Percentiles rank a stretch among this genome's conserved stretches.
These are phyloP conservation scores for Pinus taeda DNA, from an alignment of 75 land plant species.

Conservation along the genomic window DNA sequence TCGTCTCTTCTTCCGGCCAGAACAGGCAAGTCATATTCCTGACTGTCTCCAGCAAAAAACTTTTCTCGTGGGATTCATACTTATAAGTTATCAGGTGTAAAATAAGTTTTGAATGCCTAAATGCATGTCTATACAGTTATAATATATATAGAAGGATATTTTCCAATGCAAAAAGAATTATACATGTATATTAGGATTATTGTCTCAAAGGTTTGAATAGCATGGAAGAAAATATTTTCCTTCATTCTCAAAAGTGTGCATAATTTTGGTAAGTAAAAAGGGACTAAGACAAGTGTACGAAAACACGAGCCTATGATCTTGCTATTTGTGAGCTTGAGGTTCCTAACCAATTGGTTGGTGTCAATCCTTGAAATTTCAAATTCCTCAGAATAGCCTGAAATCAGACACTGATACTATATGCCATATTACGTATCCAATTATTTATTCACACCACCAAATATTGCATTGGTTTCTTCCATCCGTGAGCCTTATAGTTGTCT, in stretches of 20 bases:
- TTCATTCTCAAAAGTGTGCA: neutral
- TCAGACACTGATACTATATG: too few relatives aligned
- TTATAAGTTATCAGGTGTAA: neutral
- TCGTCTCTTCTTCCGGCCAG: conserved; percentile 94
- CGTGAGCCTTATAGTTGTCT: too few relatives aligned
- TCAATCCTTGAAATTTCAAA: too few relatives aligned
- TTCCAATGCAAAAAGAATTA: neutral
- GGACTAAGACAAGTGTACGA: neutral
- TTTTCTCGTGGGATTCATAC: neutral
- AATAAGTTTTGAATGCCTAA: neutral
- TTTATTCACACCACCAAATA: too few relatives aligned
- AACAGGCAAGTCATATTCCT: conserved; percentile 62
- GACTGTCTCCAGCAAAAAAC: neutral
- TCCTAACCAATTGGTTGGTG: neutral
- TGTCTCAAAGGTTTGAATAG: neutral
- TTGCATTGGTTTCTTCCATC: too few relatives aligned
- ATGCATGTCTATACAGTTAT: neutral
- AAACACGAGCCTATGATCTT: neutral
- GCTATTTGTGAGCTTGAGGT: neutral
- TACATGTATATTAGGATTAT: neutral
- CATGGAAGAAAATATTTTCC: neutral
- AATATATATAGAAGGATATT: neutral
- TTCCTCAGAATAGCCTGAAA: too few relatives aligned
- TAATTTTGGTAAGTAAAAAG: neutral
- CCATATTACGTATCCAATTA: too few relatives aligned